Base-by-base conservation (phyloP, 2,329 filamentous ascomycete genomes). In the Cryoendolithus antarcticus region DNA sequence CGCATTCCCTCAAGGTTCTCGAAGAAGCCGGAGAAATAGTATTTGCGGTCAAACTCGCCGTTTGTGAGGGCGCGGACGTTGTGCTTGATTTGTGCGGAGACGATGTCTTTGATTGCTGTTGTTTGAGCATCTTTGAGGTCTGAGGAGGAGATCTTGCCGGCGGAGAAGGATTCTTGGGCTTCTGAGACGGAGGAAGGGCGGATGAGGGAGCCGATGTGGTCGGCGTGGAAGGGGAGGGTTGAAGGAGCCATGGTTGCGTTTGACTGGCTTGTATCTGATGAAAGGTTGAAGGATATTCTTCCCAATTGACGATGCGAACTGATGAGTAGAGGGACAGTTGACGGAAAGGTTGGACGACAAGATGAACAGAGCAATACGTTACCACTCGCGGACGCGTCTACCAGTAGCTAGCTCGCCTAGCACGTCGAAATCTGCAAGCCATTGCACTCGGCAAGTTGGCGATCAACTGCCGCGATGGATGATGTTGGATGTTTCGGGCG, bases 151-250 rank as follows among this genome's bases (percentile, higher is more conserved):
- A 70, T 56, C 48, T 72, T 63, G 42, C 74, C 73, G 39, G 74
- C 71, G 46, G 78, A 67, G 43, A 69, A 59, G 55, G 71, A 57
- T 47, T 69, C 63, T 59, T 80, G 69, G 35, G 72, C 72, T 34
- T 74, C 65, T 9, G 81, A 66, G 19, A 85, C 70, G 37, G 70
- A 62, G 38, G 74, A 59, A 1, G 80, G 79, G 27, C 80, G 76
- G 42, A 84, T 72, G 35, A 85, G 66, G 10, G 80, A 84, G 38
- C 81, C 81, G 46, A 83, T 71, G 49, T 85, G 81, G 62, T 85
- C 81, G 43, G 79, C 78, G 54, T 81, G 72, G 61, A 82, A 84
- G 36, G 76, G 79, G 32, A 75, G 72, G 44, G 62, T 59, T 45
- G 62, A 51, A 38, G 45, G 44, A 21, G 47, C 43, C 50, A 51